Evolutionary conservation across 2,329 filamentous ascomycete genomes (phyloP).

Genomic region (Pseudogymnoascus sp.): DNA sequence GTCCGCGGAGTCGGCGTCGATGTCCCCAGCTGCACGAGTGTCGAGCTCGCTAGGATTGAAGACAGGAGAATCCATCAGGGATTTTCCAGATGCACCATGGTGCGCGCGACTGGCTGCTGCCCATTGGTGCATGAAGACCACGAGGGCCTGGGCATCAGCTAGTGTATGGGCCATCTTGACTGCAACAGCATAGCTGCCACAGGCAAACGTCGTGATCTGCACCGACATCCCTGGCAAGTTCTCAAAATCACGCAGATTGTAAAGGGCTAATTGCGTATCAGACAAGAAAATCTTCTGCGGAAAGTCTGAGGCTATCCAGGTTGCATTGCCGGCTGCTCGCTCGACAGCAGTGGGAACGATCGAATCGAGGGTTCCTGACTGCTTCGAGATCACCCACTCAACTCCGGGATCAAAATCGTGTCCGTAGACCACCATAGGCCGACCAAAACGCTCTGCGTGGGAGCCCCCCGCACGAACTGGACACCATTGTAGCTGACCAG

Average conservation of each 20-base stretch:
- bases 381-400: slow-evolving; percentile 31
- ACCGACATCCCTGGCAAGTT: slow-evolving; percentile 27
- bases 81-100: slow-evolving; percentile 18
- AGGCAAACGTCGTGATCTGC: slow-evolving; percentile 35
- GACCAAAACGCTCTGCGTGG: slow-evolving; percentile 28
- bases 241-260: slow-evolving; percentile 25
- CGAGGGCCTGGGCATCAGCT: slow-evolving; percentile 37
- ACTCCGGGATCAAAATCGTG: slow-evolving; percentile 34
- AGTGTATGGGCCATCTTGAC: slow-evolving; percentile 38
- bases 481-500: slow-evolving; percentile 7
- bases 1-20: slow-evolving; percentile 21
- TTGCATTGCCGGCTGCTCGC: slow-evolving; percentile 16
- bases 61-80: slow-evolving; percentile 20
- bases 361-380: slow-evolving; percentile 22
- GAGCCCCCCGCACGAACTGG: slow-evolving; percentile 36
- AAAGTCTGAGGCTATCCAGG: slow-evolving; percentile 31
- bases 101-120: no score
- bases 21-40: slow-evolving; percentile 25
- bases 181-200: slow-evolving; percentile 35
- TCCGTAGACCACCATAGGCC: slow-evolving; percentile 33
- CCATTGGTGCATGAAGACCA: slow-evolving; percentile 38
- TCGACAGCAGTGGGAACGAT: slow-evolving; percentile 26
- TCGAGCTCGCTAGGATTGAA: slow-evolving; percentile 38
- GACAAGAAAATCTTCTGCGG: slow-evolving; percentile 31
- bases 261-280: slow-evolving; percentile 29